Conservation (phyloP, 2,329 filamentous ascomycete species). For the Apiospora arundinis region DNA sequence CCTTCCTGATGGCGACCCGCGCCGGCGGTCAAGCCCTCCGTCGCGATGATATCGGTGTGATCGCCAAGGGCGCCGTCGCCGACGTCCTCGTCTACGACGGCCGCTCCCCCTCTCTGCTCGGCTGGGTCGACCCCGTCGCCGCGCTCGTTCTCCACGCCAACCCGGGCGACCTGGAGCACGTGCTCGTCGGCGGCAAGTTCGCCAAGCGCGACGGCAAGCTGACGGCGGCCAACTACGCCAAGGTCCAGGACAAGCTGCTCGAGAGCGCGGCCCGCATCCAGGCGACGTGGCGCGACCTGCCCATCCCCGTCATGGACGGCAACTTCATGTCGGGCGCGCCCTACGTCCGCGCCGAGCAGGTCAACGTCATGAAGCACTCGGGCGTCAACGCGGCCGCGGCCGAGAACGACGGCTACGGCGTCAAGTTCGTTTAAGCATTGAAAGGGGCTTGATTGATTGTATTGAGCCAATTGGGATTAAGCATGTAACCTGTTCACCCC, state of each 20-base stretch:
- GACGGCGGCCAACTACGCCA: conserved; percentile 35
- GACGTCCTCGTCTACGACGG: conserved; percentile 61
- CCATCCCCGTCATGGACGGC: conserved; percentile 37
- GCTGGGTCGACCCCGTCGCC: conserved; percentile 61
- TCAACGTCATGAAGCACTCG: conserved; percentile 25
- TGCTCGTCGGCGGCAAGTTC: conserved; percentile 56
- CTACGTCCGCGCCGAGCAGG: conserved; percentile 29
- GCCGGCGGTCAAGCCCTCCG: conserved; percentile 58
- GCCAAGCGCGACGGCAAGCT: conserved; percentile 51
- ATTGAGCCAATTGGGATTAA: neutral
- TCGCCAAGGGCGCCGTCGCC: conserved; percentile 57
- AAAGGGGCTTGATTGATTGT: too few relatives aligned
- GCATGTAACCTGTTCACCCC: too few relatives aligned
- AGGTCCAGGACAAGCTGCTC: conserved; percentile 41
- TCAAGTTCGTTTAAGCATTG: neutral
- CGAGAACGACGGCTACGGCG: neutral
- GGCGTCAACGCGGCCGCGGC: neutral
- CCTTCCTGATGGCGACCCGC: conserved; percentile 61
- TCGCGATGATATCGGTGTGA: conserved; percentile 56
- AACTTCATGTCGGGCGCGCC: conserved; percentile 28
- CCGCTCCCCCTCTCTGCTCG: conserved; percentile 54
- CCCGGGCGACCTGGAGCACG: conserved; percentile 57
- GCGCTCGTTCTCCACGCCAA: conserved; percentile 62
- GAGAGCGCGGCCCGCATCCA: conserved; percentile 43
- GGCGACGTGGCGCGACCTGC: conserved; percentile 32